A percentile compares a stretch with the other conserved stretches of the same genome.
Conservation (phyloP, 257 asterid species). For the Salvia splendens region DNA sequence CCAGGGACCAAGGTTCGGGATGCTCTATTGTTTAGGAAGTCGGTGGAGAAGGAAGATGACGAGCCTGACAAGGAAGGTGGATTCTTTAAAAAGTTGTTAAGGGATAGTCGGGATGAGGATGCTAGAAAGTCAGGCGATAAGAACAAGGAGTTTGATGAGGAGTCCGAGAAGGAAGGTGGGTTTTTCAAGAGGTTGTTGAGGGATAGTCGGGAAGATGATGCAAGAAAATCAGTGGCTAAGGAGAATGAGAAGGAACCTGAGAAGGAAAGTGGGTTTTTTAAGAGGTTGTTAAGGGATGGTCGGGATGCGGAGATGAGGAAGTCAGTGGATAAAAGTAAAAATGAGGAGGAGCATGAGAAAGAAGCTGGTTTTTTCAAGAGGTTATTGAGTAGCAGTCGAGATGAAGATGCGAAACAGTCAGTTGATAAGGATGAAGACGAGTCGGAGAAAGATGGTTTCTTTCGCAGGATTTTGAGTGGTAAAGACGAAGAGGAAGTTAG, state of each 20-base stretch:
- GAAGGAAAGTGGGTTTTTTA: slow-evolving; percentile 69
- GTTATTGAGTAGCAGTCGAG: slow-evolving; percentile 60
- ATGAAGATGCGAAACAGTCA: slow-evolving; percentile 59
- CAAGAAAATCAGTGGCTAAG: slow-evolving; percentile 36
- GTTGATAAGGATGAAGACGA: slow-evolving; percentile 66
- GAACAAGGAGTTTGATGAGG: slow-evolving; percentile 61
- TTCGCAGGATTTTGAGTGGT: slow-evolving; percentile 58
- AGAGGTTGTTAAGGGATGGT: slow-evolving; percentile 76
- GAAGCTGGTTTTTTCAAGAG: slow-evolving; percentile 76
- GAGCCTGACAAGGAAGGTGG: slow-evolving; percentile 79
- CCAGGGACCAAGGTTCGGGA: slow-evolving; percentile 80
- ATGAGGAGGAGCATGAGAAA: slow-evolving; percentile 60
- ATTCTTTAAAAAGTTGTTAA: slow-evolving; percentile 72
- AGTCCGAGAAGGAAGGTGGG: slow-evolving; percentile 60
- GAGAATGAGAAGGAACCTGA: slow-evolving; percentile 56
- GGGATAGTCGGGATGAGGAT: slow-evolving; percentile 78
- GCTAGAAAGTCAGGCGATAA: slow-evolving; percentile 51
- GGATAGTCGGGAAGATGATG: slow-evolving; percentile 54
- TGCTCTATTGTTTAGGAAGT: slow-evolving; percentile 76
- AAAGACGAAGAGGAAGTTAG: slow-evolving; percentile 62
- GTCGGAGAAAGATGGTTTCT: slow-evolving; percentile 76
- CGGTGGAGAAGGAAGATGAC: slow-evolving; percentile 71
- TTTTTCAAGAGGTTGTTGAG: slow-evolving; percentile 62
- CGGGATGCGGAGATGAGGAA: slow-evolving; percentile 73
- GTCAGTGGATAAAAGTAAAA: slow-evolving; percentile 50